Evolutionary conservation across 139 green algal genomes (phyloP), one percentile per base, ranked within the genome.

Genomic region (Parachlorella kessleri): DNA sequence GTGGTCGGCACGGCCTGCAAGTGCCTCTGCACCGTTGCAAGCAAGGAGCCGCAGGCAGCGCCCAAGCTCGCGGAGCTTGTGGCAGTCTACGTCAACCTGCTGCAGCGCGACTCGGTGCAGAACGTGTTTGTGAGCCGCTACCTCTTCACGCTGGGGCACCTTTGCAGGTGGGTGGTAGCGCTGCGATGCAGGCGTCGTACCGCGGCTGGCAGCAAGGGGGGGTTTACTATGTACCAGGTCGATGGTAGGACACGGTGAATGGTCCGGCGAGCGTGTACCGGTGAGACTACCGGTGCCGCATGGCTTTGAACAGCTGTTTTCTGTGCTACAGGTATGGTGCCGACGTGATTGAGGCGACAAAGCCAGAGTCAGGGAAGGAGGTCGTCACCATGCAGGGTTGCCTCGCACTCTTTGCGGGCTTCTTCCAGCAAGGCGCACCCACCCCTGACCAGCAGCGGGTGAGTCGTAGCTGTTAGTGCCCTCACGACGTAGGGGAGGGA

Each of bases 81-180:
- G 3, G 53, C 65, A 33, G 26, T 76, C 6, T 83, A 83, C 55
- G 35, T 36, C 28, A 38, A 6, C 32, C 73, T 39, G 24, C 80
- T 89, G 65, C 72, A 83, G 64, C 64, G 72, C 10, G 48, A 72
- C n/a, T 14, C n/a, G 1, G 37, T 35, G 24, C 54, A 55, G 66
- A 66, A 40, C 40, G 37, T 36, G 1, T 70, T 75, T 8, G 66
- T 80, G 10, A 68, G 70, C 23, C 83, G 88, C 59, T 88, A 90
- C 48, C 76, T 96, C 54, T 94, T 91, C 75, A 88, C 88, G 10
- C 55, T 97, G 40, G 93, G 93, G 23, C 90, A 94, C 39, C 72
- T 97, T n/a, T 91, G 85, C 72, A 77, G 91, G 24, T 80, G 54
- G 14, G 66, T n/a, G n/a, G n/a, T n/a, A n/a, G n/a, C n/a, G n/a